phyloP scores from a whole-genome alignment of 345 rosid genomes.

The Arabis alpina region DNA sequence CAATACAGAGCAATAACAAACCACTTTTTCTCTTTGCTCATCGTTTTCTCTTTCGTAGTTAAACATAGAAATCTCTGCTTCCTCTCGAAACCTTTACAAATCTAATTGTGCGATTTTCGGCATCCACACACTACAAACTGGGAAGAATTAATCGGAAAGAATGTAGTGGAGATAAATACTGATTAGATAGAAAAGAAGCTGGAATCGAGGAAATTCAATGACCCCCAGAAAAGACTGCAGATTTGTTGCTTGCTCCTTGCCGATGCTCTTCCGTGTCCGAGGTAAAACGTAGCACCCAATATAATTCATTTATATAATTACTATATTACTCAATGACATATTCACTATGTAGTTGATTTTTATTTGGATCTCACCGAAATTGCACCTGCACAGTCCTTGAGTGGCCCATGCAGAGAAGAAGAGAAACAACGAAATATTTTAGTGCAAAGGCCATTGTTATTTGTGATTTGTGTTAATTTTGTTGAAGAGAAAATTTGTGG shows the following conservation, averaged over 20 bases:
- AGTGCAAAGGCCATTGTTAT: constrained; percentile 22
- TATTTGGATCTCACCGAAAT: constrained; percentile 3
- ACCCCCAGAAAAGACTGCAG: not conserved
- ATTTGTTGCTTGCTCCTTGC: constrained; percentile 3
- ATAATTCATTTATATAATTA: not conserved
- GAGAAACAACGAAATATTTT: constrained; percentile 15
- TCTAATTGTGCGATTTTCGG: no score
- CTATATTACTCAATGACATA: not conserved
- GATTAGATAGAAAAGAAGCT: not conserved
- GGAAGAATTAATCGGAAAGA: not conserved
- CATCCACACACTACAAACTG: no score
- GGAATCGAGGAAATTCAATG: not conserved
- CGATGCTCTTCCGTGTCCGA: not conserved
- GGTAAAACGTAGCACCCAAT: not conserved
- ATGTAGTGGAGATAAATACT: not conserved
- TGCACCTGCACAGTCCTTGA: constrained; percentile 33
- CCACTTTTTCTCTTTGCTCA: no score
- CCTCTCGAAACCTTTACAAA: no score
- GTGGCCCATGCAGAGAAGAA: constrained; percentile 23
- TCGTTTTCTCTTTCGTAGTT: no score
- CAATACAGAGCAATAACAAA: no score
- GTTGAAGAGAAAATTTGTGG: no score
- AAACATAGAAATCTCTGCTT: no score
- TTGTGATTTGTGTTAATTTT: constrained; percentile 2
- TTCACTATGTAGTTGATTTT: no score